Conservation (phyloP, 2,329 filamentous ascomycete genomes). For the Hypoxylon rubiginosum region DNA sequence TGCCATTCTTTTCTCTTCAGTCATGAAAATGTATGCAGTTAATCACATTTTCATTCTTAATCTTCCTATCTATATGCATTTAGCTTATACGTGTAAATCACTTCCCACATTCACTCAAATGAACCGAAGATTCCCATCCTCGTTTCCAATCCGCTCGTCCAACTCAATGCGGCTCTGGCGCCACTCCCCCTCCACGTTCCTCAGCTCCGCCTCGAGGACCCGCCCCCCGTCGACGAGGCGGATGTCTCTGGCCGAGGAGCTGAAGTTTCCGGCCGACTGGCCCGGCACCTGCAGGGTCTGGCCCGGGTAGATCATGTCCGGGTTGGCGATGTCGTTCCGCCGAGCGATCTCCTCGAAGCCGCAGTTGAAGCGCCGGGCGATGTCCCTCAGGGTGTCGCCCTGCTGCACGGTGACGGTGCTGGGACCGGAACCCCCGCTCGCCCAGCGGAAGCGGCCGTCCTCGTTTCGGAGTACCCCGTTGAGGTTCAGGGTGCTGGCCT, state of each 20-base stretch:
- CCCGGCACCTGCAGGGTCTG: conserved; percentile 56
- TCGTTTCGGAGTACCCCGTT: conserved; percentile 55
- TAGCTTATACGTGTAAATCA: too few species aligned
- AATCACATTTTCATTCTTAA: too few species aligned
- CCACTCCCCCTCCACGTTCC: conserved; percentile 37
- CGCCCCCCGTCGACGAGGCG: conserved; percentile 55
- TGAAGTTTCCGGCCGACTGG: conserved; percentile 50
- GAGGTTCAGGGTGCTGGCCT: conserved; percentile 54
- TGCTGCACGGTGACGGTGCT: conserved; percentile 55
- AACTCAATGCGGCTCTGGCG: conserved; percentile 36
- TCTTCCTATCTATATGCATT: too few species aligned
- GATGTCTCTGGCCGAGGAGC: conserved; percentile 53
- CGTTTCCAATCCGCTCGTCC: conserved; percentile 44
- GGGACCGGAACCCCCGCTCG: conserved; percentile 42
- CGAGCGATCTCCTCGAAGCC: conserved; percentile 57
- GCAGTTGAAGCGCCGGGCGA: conserved; percentile 52
- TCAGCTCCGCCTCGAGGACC: conserved; percentile 47
- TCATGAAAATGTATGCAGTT: too few species aligned
- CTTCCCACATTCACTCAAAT: too few species aligned
- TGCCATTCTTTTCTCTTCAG: too few species aligned
- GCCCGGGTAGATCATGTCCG: conserved; percentile 59
- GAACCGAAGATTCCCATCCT: conserved; percentile 60
- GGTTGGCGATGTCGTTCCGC: conserved; percentile 57
- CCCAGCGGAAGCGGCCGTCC: conserved; percentile 56
- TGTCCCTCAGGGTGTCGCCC: conserved; percentile 58